Evolutionary conservation across 2,329 filamentous ascomycete species (phyloP).

Genomic region (Lachnellula subtilissima): DNA sequence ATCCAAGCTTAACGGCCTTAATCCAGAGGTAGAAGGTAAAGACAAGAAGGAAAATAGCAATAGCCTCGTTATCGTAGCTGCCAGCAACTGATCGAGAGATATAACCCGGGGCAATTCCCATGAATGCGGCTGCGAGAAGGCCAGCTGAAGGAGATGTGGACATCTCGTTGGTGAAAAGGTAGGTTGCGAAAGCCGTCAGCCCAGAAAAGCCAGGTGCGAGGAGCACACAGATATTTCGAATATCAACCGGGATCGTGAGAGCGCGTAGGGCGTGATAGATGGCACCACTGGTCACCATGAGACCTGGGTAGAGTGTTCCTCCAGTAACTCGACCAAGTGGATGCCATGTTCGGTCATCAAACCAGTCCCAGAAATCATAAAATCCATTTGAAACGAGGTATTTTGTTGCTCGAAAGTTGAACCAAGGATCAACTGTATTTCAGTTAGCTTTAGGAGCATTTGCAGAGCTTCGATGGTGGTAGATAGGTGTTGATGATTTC

Average conservation of each 20-base stretch:
- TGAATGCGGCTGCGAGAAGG: constrained; percentile 88
- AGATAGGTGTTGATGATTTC: constrained; percentile 9
- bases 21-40: constrained; percentile 99
- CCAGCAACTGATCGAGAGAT: constrained; percentile 97
- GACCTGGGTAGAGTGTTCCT: constrained; percentile 94
- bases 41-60: constrained; percentile 96
- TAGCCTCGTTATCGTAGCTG: constrained; percentile 99
- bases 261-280: constrained; percentile 93
- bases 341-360: constrained; percentile 99
- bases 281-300: constrained; percentile 97
- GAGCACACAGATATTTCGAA: constrained; percentile 96
- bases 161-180: constrained; percentile 97
- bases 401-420: constrained; percentile 98
- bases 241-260: constrained; percentile 89
- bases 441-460: constrained; percentile 30
- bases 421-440: constrained; percentile 90
- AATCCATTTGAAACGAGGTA: constrained; percentile 96
- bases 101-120: constrained; percentile 96
- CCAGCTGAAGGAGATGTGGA: constrained; percentile 90
- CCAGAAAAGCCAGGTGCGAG: constrained; percentile 93
- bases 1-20: constrained; percentile 94
- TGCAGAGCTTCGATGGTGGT: constrained; percentile 22
- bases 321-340: constrained; percentile 96
- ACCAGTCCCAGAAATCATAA: constrained; percentile 99
- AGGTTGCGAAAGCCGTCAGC: constrained; percentile 85